These are phyloP conservation scores for Phaeophleospora eucalypticola DNA, from an alignment of 2,329 filamentous ascomycete species.

Conservation along the genomic window DNA sequence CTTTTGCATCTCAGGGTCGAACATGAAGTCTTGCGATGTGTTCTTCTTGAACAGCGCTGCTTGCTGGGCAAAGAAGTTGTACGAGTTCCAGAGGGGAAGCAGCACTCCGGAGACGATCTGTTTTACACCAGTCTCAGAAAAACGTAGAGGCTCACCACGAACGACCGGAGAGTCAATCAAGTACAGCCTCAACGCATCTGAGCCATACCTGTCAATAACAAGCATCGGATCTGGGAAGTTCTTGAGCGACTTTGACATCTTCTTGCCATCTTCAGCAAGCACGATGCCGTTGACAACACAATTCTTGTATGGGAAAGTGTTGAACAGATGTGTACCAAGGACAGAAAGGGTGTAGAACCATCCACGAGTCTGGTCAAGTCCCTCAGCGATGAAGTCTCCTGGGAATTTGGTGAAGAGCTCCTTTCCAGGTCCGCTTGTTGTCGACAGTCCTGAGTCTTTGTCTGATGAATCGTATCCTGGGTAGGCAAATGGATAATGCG, in stretches of 20 bases:
- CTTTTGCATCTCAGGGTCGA: conserved; percentile 70
- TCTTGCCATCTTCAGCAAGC: conserved; percentile 90
- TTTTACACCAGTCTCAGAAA: conserved; percentile 89
- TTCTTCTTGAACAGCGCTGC: conserved; percentile 82
- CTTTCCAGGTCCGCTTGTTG: conserved; percentile 30
- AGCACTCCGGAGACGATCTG: conserved; percentile 91
- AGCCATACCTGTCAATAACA: conserved; percentile 83
- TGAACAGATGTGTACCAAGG: conserved; percentile 82
- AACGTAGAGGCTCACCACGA: conserved; percentile 80
- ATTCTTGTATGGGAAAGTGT: conserved; percentile 83
- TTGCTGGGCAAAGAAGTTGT: conserved; percentile 93
- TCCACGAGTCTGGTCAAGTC: conserved; percentile 86
- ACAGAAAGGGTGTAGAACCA: conserved; percentile 96
- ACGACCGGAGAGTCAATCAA: conserved; percentile 96
- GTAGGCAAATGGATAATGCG: conserved; percentile 91
- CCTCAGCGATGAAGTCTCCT: conserved; percentile 91
- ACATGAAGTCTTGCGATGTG: conserved; percentile 69
- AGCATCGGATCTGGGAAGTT: conserved; percentile 87
- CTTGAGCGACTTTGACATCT: conserved; percentile 96
- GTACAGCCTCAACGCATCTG: conserved; percentile 89
- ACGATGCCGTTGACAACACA: conserved; percentile 96
- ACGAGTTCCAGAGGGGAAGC: conserved; percentile 90
- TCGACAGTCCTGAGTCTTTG: conserved; percentile 27
- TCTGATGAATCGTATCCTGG: conserved; percentile 50
- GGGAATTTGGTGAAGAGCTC: conserved; percentile 78